phyloP scores from a whole-genome alignment of 2,329 filamentous ascomycete species.

The Aspergillus hiratsukae region DNA sequence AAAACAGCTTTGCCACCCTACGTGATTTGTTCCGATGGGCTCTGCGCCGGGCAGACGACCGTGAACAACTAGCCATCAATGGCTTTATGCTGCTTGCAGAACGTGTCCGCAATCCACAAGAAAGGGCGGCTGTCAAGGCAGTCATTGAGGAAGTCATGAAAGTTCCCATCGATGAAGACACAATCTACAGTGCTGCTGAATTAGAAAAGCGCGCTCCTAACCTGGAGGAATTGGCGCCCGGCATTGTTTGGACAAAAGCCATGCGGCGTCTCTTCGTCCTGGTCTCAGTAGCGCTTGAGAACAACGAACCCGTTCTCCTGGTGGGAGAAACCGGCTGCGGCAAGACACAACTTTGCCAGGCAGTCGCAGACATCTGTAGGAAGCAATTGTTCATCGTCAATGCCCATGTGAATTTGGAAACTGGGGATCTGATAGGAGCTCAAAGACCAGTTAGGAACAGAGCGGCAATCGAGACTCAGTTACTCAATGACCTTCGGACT shows the following conservation, averaged over 20 bases:
- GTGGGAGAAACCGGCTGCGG: constrained; percentile 97
- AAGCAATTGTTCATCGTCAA: constrained; percentile 86
- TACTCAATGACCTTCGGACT: constrained; percentile 57
- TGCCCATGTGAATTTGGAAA: constrained; percentile 97
- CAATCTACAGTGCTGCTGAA: constrained; percentile 63
- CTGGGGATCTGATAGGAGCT: constrained; percentile 92
- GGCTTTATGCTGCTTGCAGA: constrained; percentile 96
- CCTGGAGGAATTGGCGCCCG: constrained; percentile 25
- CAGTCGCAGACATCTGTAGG: constrained; percentile 74
- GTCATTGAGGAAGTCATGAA: constrained; percentile 90
- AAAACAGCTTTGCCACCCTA: constrained; percentile 93
- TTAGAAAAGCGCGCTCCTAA: constrained; percentile 55
- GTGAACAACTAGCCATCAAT: constrained; percentile 83
- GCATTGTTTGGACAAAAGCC: constrained; percentile 87
- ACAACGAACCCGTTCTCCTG: constrained; percentile 89
- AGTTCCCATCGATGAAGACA: constrained; percentile 69
- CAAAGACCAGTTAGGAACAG: constrained; percentile 88
- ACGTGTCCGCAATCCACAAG: constrained; percentile 84
- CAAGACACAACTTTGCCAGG: constrained; percentile 94
- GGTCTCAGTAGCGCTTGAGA: constrained; percentile 77
- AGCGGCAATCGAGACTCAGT: constrained; percentile 61
- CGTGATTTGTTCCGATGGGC: constrained; percentile 97
- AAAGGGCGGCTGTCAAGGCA: constrained; percentile 75
- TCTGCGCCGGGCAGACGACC: constrained; percentile 73
- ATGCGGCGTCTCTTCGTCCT: constrained; percentile 90